Evolutionary conservation across 768 basidiomycete species (phyloP).

Genomic region (Termitomyces sp.): DNA sequence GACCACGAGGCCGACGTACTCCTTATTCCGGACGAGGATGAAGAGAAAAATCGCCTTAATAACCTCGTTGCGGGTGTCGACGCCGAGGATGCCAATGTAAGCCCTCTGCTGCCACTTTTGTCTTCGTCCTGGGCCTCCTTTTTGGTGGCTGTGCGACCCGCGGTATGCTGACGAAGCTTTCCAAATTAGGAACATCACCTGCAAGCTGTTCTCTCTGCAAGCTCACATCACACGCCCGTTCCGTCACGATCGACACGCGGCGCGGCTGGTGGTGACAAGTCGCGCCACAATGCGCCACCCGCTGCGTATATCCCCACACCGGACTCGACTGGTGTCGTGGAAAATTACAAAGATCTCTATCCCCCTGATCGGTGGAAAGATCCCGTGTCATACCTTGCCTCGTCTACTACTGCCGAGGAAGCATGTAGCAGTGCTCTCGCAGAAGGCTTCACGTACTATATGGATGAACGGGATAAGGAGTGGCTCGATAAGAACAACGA

Average conservation of each 20-base stretch:
- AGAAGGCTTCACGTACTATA: slow-evolving; percentile 81
- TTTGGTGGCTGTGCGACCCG: slow-evolving; percentile 46
- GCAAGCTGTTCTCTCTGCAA: slow-evolving; percentile 43
- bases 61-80: slow-evolving; percentile 82
- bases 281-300: slow-evolving; percentile 27
- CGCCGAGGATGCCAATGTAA: slow-evolving; percentile 90
- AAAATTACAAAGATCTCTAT: slow-evolving; percentile 77
- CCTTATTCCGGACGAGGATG: slow-evolving; percentile 81
- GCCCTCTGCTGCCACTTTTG: slow-evolving; percentile 31
- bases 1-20: slow-evolving; percentile 76
- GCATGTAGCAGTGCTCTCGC: slow-evolving; percentile 51
- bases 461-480: slow-evolving; percentile 94
- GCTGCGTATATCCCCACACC: slow-evolving; percentile 89
- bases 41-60: slow-evolving; percentile 74
- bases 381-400: slow-evolving; percentile 70
- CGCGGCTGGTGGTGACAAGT: slow-evolving; percentile 26
- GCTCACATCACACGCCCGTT: slow-evolving; percentile 28
- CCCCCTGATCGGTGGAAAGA: slow-evolving; percentile 67
- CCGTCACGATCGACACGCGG: slow-evolving; percentile 24
- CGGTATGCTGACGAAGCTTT: slow-evolving; percentile 35
- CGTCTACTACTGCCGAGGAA: slow-evolving; percentile 86
- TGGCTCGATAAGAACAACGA: slow-evolving; percentile 94
- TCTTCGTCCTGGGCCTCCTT: slow-evolving; percentile 32
- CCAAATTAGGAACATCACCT: slow-evolving; percentile 47
- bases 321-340: slow-evolving; percentile 76